These are phyloP conservation scores for Dendrocalamus latiflorus DNA, from an alignment of 202 grass and related monocot species.

Conservation along the genomic window DNA sequence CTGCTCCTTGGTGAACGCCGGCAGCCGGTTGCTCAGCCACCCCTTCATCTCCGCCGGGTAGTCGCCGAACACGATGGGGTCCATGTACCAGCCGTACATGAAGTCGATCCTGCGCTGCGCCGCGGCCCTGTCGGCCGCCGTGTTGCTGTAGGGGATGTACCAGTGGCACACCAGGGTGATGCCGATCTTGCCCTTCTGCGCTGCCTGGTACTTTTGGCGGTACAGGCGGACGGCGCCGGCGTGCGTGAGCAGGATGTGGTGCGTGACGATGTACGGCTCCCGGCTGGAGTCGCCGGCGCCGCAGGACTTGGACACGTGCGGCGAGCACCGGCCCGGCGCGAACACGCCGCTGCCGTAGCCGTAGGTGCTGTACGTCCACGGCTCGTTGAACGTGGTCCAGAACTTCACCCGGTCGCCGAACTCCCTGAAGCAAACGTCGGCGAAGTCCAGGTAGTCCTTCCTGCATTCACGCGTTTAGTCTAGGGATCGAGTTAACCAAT, in stretches of 20 bases:
- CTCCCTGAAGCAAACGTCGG: constrained; percentile 37
- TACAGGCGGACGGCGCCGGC: constrained; percentile 36
- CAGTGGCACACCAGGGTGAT: constrained; percentile 32
- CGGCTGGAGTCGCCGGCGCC: constrained; percentile 40
- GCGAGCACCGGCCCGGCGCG: constrained; percentile 46
- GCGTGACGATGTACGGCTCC: constrained; percentile 57
- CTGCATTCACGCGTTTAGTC: background rate
- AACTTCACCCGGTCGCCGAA: constrained; percentile 65
- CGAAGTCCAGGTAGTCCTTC: constrained; percentile 52
- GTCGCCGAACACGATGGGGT: too few species aligned
- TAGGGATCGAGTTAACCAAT: too few species aligned
- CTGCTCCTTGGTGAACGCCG: constrained; percentile 30
- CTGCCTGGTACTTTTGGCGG: constrained; percentile 38
- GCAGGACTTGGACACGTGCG: constrained; percentile 24
- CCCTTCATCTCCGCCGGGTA: too few species aligned
- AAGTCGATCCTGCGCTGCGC: too few species aligned
- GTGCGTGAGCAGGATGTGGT: constrained; percentile 55
- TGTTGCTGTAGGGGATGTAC: constrained; percentile 49
- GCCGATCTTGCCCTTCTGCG: constrained; percentile 52
- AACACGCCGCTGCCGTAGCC: constrained; percentile 26
- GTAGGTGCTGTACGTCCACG: constrained; percentile 25
- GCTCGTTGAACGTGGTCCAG: constrained; percentile 84
- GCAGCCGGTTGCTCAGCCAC: constrained; percentile 32
- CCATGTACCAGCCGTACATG: too few species aligned
- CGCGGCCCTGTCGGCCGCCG: too few species aligned